Base-by-base conservation (phyloP, 2,329 filamentous ascomycete genomes). In the Epichloe hybrida region DNA sequence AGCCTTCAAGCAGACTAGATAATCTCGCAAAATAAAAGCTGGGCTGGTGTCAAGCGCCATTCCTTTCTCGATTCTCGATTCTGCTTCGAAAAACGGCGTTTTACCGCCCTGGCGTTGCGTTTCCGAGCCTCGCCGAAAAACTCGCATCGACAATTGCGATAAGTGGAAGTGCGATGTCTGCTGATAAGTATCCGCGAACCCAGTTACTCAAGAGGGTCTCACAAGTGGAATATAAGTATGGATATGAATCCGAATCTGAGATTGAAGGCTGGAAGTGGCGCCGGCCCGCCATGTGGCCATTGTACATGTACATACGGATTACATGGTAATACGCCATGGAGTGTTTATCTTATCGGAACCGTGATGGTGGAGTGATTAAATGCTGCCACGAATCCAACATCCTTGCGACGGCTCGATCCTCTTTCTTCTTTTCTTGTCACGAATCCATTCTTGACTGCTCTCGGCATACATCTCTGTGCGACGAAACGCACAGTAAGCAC, bases 61-160 rank as follows among this genome's bases (percentile, higher is more conserved):
- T 12, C 13, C 27, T 46, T 46, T 13, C 43, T 36, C 43, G n/a
- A 31, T 31, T 12, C 61, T 64, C 54, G 66, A 64, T 67, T 61
- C 56, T 59, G 64, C 62, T 66, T 66, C 63, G 65, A 67, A 67
- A 66, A 54, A 51, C 48, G 20, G 20, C 20, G 20, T 21, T 21
- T 21, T 3, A 21, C 20, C 17, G 17, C 17, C 17, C 17, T 17
- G 17, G 17, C 17, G 17, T 17, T 17, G 17, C 17, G 17, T 17
- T 17, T 17, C 17, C 17, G 17, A 17, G 17, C 17, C 20, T 49
- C 38, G 47, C 39, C 20, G 47, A 42, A 31, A 31, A 23, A 11
- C 13, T 31, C 7, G 13, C 20, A 31, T 41, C 39, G 15, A 23
- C 39, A 17, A 17, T 42, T n/a, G 23, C 39, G 27, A 31, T 27